phyloP scores from a whole-genome alignment of 1,139 yeast species.

The Hyphopichia wangnamkhiaoensis region DNA sequence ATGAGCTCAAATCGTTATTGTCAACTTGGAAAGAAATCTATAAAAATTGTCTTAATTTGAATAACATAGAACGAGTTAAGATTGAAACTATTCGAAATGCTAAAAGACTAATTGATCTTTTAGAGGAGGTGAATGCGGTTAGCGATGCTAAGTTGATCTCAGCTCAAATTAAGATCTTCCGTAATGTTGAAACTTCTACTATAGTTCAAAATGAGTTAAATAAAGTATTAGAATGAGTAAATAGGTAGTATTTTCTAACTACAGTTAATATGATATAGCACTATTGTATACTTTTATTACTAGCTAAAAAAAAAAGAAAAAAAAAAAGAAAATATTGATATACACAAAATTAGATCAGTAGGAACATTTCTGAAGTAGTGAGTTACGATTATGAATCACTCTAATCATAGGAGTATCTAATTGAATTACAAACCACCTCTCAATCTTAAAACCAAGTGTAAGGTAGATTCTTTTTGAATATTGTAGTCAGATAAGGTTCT shows the following conservation, averaged over 20 bases:
- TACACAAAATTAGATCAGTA: background rate
- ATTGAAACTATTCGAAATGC: conserved; percentile 45
- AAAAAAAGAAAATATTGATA: too few species aligned
- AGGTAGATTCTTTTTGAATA: conserved; percentile 65
- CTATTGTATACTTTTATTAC: background rate
- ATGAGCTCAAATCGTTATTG: conserved; percentile 16
- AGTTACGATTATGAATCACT: background rate
- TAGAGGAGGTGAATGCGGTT: conserved; percentile 15
- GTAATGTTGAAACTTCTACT: conserved; percentile 27
- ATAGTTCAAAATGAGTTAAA: conserved; percentile 31
- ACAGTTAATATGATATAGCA: background rate
- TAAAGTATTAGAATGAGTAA: conserved; percentile 7
- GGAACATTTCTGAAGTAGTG: background rate
- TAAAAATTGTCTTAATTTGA: conserved; percentile 36
- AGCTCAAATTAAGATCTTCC: conserved; percentile 27
- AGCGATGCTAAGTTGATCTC: conserved; percentile 14
- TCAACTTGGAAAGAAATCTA: conserved; percentile 26
- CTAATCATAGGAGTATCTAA: background rate
- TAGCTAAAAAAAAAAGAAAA: too few species aligned
- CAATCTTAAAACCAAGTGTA: conserved; percentile 56
- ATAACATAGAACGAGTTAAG: conserved; percentile 64
- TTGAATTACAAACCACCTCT: conserved; percentile 65
- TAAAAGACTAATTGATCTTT: conserved; percentile 17
- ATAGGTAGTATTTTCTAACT: background rate
- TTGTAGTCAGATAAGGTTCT: conserved; percentile 68